Evolutionary conservation across 140 eudicot species (phyloP), one percentile per base, ranked within the genome.

Genomic region (Senecio squalidus): DNA sequence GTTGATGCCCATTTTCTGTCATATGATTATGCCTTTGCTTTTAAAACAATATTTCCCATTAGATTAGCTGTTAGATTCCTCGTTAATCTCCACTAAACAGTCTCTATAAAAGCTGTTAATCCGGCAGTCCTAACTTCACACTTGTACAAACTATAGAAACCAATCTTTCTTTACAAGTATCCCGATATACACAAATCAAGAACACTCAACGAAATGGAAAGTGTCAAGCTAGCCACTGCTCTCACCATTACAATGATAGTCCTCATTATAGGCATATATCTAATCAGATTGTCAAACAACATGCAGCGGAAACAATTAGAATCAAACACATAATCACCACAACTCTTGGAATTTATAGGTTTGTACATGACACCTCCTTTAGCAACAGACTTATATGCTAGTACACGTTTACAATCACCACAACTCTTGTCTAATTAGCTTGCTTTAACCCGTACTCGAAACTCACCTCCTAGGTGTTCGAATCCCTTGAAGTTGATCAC

Each of bases 1-100:
- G n/a, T 70, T 70, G 54, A 62, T 65, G 26, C 43, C 71, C 76
- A 62, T 52, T 52, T 54, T 24, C 51, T 55, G 41, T 55, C 65
- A 63, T 66, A 59, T 59, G 27, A 71, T 55, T 46, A 45, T 63
- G 36, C 41, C 31, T 38, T 38, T 13, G 15, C 31, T 46, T 45
- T 63, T 7, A 63, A 33, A 55, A 71, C 50, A 44, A 33, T 62
- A 54, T 54, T 16, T 25, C 54, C 72, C 67, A 72, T 64, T 14
- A 55, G 22, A 64, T 72, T 72, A 64, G 77, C 72, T 63, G 77
- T 72, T 55, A 31, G 72, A 72, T 72, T 64, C 77, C 72, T 45
- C 36, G 49, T 11, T 11, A 18, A 47, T 18, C 21, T 14, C 29
- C 70, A 53, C 70, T 44, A 53, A 58, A 41, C 27, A 48, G 6